Base-by-base conservation (phyloP, 345 rosid species). In the Camelina laxa region DNA sequence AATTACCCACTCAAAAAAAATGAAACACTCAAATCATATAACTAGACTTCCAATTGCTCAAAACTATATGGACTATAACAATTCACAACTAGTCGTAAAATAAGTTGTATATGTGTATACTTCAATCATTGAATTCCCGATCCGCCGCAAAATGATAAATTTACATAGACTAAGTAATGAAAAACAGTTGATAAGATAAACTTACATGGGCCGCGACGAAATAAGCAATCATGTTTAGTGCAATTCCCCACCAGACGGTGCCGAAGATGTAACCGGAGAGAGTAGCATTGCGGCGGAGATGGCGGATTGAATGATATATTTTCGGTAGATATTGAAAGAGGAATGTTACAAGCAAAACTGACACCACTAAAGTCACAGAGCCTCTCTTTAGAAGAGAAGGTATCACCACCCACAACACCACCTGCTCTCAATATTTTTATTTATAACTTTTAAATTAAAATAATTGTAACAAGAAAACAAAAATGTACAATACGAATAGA, bases 231-330 rank as follows among this genome's bases (percentile, higher is more conserved):
- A 94, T 80, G 84, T 91, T 94, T 80, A 94, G 97, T 31, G 87
- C 90, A 35, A 94, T 84, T 30, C 98, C 98, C 98, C 97, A 91
- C 98, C 98, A 94, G 54, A 91, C 91, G 0, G 97, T 91, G 12
- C 98, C 97, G 60, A 91, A 94, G 41, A 91, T 85, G 87, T 94
- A 94, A 58, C 97, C 96, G n/a, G 97, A 89, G 58, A 87, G 80
- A 55, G 76, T 88, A 68, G 92, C 97, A 95, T 88, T 89, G 49
- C 89, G 88, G 24, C 97, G 98, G 58, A 94, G 82, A 62, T 91
- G 88, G 82, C 95, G 86, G 9, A 94, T 82, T 5, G 96, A 88
- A 78, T 94, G 97, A 58, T 86, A 91, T 53, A 94, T 91, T 68
- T 88, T 94, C n/a, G 98, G 98, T 42, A 94, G 87, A 79, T 94